Conservation (phyloP, 164 flowering plant genomes). For the Nelumbo lutea region DNA sequence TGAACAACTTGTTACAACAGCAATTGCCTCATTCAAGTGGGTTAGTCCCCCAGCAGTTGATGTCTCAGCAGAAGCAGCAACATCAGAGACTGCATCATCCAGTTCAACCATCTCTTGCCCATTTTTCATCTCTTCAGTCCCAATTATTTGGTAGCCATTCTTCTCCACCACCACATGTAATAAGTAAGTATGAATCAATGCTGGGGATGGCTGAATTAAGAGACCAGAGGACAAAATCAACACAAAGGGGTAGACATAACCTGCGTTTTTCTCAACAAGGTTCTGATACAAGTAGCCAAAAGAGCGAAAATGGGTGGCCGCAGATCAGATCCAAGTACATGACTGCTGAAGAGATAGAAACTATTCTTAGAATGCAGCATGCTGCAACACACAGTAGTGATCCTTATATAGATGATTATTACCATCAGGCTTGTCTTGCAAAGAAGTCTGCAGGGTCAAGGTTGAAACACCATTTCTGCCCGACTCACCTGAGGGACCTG, state of each 20-base stretch:
- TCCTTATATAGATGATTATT: slow-evolving; percentile 62
- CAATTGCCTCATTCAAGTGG: slow-evolving; percentile 55
- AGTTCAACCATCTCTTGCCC: slow-evolving; percentile 40
- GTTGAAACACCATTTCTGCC: slow-evolving; percentile 47
- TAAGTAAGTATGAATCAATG: slow-evolving; percentile 40
- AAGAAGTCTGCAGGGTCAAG: slow-evolving; percentile 41
- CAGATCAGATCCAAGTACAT: slow-evolving; percentile 49
- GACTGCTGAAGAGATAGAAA: slow-evolving; percentile 52
- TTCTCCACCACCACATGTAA: slow-evolving; percentile 38
- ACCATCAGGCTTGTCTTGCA: slow-evolving; percentile 56
- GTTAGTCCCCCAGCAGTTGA: slow-evolving; percentile 36
- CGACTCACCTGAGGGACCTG: slow-evolving; percentile 39
- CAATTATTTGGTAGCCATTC: slow-evolving; percentile 41
- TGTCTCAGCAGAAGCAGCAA: slow-evolving; percentile 31
- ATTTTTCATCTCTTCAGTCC: slow-evolving; percentile 39
- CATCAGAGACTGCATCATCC: slow-evolving; percentile 41
- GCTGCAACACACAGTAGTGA: slow-evolving; percentile 59
- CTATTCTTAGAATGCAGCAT: slow-evolving; percentile 52
- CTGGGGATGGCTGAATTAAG: slow-evolving; percentile 34
- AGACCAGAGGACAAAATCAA: slow-evolving; percentile 29
- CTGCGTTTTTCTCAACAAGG: slow-evolving; percentile 30
- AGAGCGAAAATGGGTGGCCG: slow-evolving; percentile 39
- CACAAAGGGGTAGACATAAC: slow-evolving; percentile 31
- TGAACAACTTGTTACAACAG: slow-evolving; percentile 44
- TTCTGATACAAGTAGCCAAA: slow-evolving; percentile 30